Evolutionary conservation across 2,329 filamentous ascomycete genomes (phyloP).

Genomic region (Pseudofabraea citricarpa): DNA sequence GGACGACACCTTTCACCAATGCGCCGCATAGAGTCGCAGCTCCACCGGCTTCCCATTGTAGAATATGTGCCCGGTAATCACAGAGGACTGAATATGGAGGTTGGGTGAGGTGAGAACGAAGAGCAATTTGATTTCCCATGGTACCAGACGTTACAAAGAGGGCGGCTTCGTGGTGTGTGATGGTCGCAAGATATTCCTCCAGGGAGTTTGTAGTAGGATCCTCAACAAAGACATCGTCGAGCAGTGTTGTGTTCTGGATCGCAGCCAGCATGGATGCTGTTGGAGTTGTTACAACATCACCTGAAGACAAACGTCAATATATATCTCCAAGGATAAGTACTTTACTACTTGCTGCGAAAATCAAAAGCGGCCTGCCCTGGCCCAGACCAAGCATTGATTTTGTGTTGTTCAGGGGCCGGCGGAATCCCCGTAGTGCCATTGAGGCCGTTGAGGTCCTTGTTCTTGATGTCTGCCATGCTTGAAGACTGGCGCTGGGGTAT

Average conservation of each 20-base stretch:
- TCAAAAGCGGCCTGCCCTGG: conserved; percentile 28
- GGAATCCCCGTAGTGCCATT: not conserved
- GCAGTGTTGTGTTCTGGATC: conserved; percentile 67
- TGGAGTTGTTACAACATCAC: conserved; percentile 70
- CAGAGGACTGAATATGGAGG: conserved; percentile 79
- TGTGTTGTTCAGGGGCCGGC: not conserved
- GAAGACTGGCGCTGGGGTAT: not conserved
- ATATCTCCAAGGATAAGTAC: not conserved
- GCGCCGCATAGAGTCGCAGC: conserved; percentile 68
- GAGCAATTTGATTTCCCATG: conserved; percentile 87
- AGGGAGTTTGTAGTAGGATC: conserved; percentile 74
- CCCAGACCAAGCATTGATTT: conserved; percentile 21
- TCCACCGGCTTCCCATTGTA: conserved; percentile 61
- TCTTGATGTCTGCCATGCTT: not conserved
- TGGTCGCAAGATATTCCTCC: conserved; percentile 66
- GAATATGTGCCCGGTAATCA: conserved; percentile 74
- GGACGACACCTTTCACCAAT: conserved; percentile 59
- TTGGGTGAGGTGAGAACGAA: conserved; percentile 71
- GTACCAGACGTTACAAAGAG: conserved; percentile 85
- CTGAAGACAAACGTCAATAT: conserved; percentile 29
- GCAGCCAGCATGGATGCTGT: conserved; percentile 78
- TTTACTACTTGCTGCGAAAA: conserved; percentile 24
- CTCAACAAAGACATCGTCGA: conserved; percentile 81
- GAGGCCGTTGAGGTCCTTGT: not conserved
- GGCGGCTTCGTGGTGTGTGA: conserved; percentile 71